Evolutionary conservation across 495 filamentous ascomycete genomes (phyloP).

Genomic region (Talaromyces thailandensis): DNA sequence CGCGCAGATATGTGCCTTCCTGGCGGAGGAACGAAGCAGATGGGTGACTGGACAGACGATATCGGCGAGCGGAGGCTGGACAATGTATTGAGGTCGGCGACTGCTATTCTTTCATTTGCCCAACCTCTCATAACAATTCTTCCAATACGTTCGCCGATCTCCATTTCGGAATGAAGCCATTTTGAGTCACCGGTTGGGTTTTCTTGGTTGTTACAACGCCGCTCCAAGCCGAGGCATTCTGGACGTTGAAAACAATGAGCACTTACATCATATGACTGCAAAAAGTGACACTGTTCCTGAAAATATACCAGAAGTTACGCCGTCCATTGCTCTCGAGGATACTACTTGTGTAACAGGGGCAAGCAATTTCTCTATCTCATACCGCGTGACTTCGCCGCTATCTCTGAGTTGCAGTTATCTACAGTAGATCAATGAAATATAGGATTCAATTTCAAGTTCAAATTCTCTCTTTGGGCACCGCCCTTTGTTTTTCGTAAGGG

Average conservation of each 20-base stretch:
- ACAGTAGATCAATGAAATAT: background rate
- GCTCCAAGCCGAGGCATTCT: background rate
- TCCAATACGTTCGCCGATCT: background rate
- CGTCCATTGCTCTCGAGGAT: background rate
- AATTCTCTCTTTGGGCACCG: background rate
- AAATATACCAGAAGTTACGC: background rate
- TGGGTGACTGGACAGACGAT: slow-evolving; percentile 55
- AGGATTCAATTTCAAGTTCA: background rate
- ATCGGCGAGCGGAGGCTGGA: slow-evolving; percentile 44
- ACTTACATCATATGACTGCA: background rate
- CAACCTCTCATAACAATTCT: background rate
- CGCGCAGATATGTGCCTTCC: slow-evolving; percentile 42
- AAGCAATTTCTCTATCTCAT: background rate
- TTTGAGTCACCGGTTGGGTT: background rate
- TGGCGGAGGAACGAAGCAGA: slow-evolving; percentile 34
- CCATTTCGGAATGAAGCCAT: background rate
- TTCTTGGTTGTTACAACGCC: background rate
- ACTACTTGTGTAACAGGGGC: background rate
- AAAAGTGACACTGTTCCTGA: background rate
- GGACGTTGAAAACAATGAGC: background rate
- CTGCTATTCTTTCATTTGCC: background rate
- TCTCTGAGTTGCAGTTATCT: background rate
- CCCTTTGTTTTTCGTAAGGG: background rate
- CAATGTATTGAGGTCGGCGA: slow-evolving; percentile 5
- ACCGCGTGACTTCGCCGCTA: background rate